Conservation (phyloP, 805 yeast species). For the Metschnikowia bowlesiae region DNA sequence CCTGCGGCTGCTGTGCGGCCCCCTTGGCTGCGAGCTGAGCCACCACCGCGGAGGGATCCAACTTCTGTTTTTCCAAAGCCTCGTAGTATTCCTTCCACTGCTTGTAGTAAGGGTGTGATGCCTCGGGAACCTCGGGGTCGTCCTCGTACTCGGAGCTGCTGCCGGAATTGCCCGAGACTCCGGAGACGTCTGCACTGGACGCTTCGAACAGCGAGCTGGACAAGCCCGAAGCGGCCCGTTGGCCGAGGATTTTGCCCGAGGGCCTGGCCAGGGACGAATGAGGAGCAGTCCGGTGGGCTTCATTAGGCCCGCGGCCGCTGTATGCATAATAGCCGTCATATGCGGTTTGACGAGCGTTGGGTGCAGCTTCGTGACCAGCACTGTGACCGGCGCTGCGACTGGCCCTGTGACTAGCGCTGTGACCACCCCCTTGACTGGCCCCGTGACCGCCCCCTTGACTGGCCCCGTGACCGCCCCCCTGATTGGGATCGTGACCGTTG, state of each 20-base stretch:
- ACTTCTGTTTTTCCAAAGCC: constrained; percentile 18
- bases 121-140: constrained; percentile 2
- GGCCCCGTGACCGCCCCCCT: too few relatives aligned
- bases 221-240: neutral
- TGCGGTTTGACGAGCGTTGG: too few relatives aligned
- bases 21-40: constrained; percentile 12
- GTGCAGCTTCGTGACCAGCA: too few relatives aligned
- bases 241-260: neutral
- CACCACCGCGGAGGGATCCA: constrained; percentile 9
- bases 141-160: constrained; percentile 4
- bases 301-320: neutral
- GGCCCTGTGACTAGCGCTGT: too few relatives aligned
- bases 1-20: constrained; percentile 1
- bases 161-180: constrained; percentile 3
- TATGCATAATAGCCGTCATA: neutral
- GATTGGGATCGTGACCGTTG: too few relatives aligned
- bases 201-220: constrained; percentile 1
- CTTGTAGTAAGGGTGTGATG: constrained; percentile 27
- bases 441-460: too few relatives aligned
- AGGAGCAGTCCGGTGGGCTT: neutral
- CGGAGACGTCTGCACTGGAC: constrained; percentile 3
- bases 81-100: constrained; percentile 39
- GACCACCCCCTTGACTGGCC: too few relatives aligned
- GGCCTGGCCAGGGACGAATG: neutral
- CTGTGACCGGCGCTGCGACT: too few relatives aligned